Percentiles rank a stretch among this genome's conserved stretches.
Evolutionary conservation across 805 yeast genomes (phyloP).

Genomic region (Ogataea philodendri): DNA sequence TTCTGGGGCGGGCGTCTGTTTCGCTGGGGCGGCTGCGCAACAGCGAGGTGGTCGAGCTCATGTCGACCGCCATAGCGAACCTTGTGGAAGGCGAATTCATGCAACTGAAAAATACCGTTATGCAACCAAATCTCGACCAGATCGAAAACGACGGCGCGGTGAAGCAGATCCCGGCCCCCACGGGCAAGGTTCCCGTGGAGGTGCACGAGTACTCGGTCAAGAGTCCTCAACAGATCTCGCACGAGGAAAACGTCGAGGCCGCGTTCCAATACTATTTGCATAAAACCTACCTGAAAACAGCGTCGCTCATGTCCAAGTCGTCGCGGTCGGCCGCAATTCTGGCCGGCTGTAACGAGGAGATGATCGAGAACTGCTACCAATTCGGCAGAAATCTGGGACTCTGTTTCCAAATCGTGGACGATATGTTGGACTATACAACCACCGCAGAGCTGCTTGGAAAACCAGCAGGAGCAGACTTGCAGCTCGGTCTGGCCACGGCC

Average conservation of each 20-base stretch:
- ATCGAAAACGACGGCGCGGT: conserved; percentile 44
- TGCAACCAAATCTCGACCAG: conserved; percentile 46
- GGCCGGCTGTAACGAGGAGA: conserved; percentile 72
- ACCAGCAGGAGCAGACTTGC: conserved; percentile 93
- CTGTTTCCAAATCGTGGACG: conserved; percentile 95
- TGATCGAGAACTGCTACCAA: conserved; percentile 84
- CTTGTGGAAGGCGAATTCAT: conserved; percentile 97
- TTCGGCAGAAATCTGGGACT: conserved; percentile 92
- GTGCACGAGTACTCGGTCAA: conserved; percentile 56
- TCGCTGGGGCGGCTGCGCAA: conserved; percentile 89
- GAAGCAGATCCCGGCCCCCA: conserved; percentile 50
- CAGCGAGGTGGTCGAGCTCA: conserved; percentile 94
- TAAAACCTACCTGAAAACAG: conserved; percentile 94
- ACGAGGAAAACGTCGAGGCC: conserved; percentile 67
- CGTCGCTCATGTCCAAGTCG: conserved; percentile 89
- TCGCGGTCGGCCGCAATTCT: conserved; percentile 91
- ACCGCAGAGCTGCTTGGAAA: conserved; percentile 83
- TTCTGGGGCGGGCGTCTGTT: conserved; percentile 94
- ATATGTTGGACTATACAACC: conserved; percentile 92
- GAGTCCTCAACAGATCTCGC: conserved; percentile 39
- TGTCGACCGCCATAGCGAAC: conserved; percentile 95
- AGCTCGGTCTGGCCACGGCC: conserved; percentile 94
- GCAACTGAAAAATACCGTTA: conserved; percentile 93
- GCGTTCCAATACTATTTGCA: conserved; percentile 94
- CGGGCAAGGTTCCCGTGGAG: conserved; percentile 61